Evolutionary conservation across 345 rosid species (phyloP).

Genomic region (Eucalyptus virginea): DNA sequence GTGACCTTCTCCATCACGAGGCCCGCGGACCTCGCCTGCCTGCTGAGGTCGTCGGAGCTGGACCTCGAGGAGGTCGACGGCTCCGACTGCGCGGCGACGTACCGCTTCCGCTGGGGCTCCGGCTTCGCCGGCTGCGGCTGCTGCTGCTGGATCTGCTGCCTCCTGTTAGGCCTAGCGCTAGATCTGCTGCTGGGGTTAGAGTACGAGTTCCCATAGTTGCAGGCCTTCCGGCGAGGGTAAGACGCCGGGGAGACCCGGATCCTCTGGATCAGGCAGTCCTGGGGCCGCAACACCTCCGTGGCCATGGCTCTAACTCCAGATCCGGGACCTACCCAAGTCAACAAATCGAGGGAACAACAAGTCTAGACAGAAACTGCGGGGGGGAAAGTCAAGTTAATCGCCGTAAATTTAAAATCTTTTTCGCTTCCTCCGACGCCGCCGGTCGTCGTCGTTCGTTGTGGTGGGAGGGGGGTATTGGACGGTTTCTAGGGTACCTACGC

Average conservation of each 20-base stretch:
- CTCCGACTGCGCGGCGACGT: slow-evolving; percentile 8
- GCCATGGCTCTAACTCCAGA: slow-evolving; percentile 36
- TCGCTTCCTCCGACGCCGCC: not conserved
- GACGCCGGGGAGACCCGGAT: slow-evolving; percentile 30
- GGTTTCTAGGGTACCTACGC: not conserved
- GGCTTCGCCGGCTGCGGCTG: slow-evolving; percentile 4
- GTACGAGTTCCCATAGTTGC: not conserved
- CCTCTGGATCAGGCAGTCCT: slow-evolving; percentile 37
- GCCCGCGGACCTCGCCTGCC: not conserved
- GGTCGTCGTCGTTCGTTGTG: not conserved
- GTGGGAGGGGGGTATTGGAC: not conserved
- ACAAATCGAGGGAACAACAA: not conserved
- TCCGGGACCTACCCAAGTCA: not conserved
- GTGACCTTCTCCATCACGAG: slow-evolving; percentile 30
- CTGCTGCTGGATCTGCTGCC: not conserved
- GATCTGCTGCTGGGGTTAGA: not conserved
- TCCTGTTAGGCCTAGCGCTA: slow-evolving; percentile 25
- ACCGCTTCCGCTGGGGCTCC: slow-evolving; percentile 6
- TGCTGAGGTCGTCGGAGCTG: slow-evolving; percentile 11
- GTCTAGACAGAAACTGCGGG: not conserved
- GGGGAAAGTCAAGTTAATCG: not conserved
- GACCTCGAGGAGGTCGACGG: slow-evolving; percentile 16
- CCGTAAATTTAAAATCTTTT: not conserved
- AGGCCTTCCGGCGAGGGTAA: slow-evolving; percentile 36
- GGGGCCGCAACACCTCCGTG: slow-evolving; percentile 73